Conservation (phyloP, 257 asterid species). For the Scutellaria minor region DNA sequence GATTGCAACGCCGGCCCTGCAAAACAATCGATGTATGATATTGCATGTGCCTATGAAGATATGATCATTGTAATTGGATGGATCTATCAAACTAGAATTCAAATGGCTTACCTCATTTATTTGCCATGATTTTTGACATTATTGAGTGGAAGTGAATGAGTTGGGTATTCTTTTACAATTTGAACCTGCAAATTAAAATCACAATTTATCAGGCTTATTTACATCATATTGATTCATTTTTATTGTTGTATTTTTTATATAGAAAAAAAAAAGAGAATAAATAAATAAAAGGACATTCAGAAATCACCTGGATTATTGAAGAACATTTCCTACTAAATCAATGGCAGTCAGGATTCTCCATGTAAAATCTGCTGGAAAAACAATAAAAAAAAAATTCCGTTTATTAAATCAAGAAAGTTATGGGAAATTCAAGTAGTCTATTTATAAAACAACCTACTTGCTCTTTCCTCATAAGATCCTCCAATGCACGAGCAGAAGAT, state of each 20-base stretch:
- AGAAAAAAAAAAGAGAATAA: background rate
- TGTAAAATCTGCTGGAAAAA: conserved; percentile 4
- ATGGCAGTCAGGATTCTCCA: background rate
- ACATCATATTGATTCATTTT: too few relatives aligned
- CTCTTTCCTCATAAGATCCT: background rate
- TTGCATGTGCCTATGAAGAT: too few relatives aligned
- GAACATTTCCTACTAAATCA: background rate
- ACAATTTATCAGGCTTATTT: too few relatives aligned
- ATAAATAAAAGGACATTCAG: background rate
- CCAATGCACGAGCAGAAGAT: background rate
- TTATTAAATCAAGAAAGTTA: background rate
- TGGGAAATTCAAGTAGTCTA: background rate
- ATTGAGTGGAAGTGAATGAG: too few relatives aligned
- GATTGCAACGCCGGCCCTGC: background rate
- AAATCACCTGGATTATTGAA: conserved; percentile 29
- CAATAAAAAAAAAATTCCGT: background rate
- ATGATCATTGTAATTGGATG: too few relatives aligned
- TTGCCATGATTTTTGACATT: too few relatives aligned
- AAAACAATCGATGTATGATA: too few relatives aligned
- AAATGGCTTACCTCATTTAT: too few relatives aligned
- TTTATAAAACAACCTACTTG: conserved; percentile 25
- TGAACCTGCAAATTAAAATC: too few relatives aligned
- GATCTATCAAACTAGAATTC: too few relatives aligned
- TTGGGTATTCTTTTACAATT: too few relatives aligned
- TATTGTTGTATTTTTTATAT: too few relatives aligned